Percentiles rank a stretch among this genome's conserved stretches.
Evolutionary conservation across 108 stramenopile species (phyloP).

Genomic region (Cyclotella cryptica): DNA sequence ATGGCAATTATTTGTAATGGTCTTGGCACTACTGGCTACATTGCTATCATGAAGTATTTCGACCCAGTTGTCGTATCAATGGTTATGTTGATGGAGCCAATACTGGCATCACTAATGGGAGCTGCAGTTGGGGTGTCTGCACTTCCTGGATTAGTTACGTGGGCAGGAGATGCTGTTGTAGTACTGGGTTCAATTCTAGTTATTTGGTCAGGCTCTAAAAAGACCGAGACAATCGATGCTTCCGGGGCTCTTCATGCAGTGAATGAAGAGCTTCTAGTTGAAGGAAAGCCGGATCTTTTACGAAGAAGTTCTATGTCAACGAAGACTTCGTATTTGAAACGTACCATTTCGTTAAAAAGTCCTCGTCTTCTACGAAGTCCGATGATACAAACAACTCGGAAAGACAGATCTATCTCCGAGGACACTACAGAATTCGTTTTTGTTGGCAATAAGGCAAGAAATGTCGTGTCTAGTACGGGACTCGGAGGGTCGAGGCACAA

Average conservation of each 20-base stretch:
- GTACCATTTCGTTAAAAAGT: slow-evolving; percentile 13
- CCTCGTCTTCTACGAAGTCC: slow-evolving; percentile 13
- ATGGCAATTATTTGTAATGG: slow-evolving; percentile 64
- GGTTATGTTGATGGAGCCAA: slow-evolving; percentile 58
- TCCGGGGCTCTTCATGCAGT: slow-evolving; percentile 40
- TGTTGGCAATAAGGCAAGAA: slow-evolving; percentile 18
- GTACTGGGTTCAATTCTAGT: slow-evolving; percentile 38
- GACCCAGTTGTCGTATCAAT: slow-evolving; percentile 64
- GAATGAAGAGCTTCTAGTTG: slow-evolving; percentile 7
- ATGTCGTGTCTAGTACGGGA: neutral
- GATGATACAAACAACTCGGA: neutral
- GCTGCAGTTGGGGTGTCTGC: slow-evolving; percentile 31
- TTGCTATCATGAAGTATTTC: slow-evolving; percentile 73
- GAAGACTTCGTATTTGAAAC: slow-evolving; percentile 3
- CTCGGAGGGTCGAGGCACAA: neutral
- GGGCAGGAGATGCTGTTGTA: slow-evolving; percentile 48
- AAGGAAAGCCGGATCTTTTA: neutral
- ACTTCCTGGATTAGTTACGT: slow-evolving; percentile 42
- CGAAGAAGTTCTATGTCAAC: slow-evolving; percentile 15
- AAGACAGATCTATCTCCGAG: neutral
- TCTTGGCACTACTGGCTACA: slow-evolving; percentile 69
- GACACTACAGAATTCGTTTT: slow-evolving; percentile 29
- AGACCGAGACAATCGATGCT: slow-evolving; percentile 59
- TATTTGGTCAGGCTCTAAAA: slow-evolving; percentile 50
- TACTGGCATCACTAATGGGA: slow-evolving; percentile 42